Conservation (phyloP, 495 filamentous ascomycete species). For the Hyaloscypha bicolor region DNA sequence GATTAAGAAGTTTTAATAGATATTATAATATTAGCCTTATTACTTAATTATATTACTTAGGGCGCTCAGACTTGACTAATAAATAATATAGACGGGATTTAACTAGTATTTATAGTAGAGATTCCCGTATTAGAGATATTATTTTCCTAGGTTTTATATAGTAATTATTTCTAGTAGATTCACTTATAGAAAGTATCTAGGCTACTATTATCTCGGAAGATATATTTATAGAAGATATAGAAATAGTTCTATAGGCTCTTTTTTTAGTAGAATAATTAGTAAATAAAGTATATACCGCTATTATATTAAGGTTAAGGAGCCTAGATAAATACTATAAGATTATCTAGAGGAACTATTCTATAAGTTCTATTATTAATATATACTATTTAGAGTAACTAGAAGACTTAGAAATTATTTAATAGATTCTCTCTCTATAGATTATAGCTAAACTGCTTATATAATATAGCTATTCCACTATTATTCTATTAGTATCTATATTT, state of each 20-base stretch:
- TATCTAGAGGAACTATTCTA: conserved; percentile 9
- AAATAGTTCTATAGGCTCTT: background rate
- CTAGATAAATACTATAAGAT: conserved; percentile 12
- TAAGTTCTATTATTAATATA: conserved; percentile 4
- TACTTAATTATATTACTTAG: too few relatives aligned
- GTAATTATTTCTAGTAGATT: background rate
- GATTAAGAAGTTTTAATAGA: too few relatives aligned
- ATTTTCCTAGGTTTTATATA: background rate
- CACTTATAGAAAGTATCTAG: conserved; percentile 7
- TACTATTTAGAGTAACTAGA: conserved; percentile 5
- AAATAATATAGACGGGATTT: too few relatives aligned
- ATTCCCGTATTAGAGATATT: too few relatives aligned
- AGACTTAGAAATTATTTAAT: background rate
- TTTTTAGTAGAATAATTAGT: conserved; percentile 1
- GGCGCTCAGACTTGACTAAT: too few relatives aligned
- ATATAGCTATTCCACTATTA: too few relatives aligned
- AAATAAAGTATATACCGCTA: background rate
- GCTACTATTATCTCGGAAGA: background rate
- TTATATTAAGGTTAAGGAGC: conserved; percentile 8
- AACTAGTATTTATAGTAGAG: too few relatives aligned
- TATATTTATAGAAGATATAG: background rate
- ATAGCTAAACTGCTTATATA: too few relatives aligned
- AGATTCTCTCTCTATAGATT: too few relatives aligned
- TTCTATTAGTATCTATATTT: too few relatives aligned
- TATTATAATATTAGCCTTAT: too few relatives aligned